phyloP scores from a whole-genome alignment of 108 stramenopile species.

The Poteriospumella lacustris region DNA sequence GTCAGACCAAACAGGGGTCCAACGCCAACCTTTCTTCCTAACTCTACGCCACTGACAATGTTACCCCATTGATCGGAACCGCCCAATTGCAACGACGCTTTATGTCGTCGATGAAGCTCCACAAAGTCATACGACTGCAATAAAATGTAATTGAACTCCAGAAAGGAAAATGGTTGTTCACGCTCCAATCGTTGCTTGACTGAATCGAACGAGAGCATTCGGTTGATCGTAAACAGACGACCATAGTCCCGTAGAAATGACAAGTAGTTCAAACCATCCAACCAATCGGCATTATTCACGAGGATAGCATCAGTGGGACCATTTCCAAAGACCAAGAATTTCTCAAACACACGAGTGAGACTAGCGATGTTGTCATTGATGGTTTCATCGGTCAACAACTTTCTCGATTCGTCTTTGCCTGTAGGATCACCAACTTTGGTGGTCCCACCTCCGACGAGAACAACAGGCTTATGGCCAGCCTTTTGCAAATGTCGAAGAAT shows the following conservation, averaged over 20 bases:
- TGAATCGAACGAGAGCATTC: slow-evolving; percentile 88
- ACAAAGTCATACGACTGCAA: slow-evolving; percentile 96
- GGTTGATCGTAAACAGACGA: slow-evolving; percentile 90
- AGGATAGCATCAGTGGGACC: slow-evolving; percentile 53
- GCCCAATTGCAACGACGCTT: slow-evolving; percentile 77
- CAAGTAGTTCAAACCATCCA: slow-evolving; percentile 68
- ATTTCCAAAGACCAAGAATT: slow-evolving; percentile 68
- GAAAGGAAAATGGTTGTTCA: slow-evolving; percentile 84
- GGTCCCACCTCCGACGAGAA: slow-evolving; percentile 65
- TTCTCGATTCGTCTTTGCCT: slow-evolving; percentile 86
- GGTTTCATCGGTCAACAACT: slow-evolving; percentile 55
- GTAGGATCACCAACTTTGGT: slow-evolving; percentile 95
- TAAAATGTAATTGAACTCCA: slow-evolving; percentile 98
- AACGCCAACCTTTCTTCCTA: slow-evolving; percentile 73
- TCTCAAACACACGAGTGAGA: slow-evolving; percentile 70
- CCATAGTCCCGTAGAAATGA: slow-evolving; percentile 92
- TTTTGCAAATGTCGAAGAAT: slow-evolving; percentile 84
- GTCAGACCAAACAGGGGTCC: slow-evolving; percentile 85
- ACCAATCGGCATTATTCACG: slow-evolving; percentile 95
- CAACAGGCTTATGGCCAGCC: slow-evolving; percentile 60
- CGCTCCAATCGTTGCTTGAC: slow-evolving; percentile 81
- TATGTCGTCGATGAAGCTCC: slow-evolving; percentile 68
- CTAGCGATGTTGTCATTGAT: slow-evolving; percentile 64
- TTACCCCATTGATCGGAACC: slow-evolving; percentile 99
- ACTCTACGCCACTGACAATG: slow-evolving; percentile 85